These are phyloP conservation scores for Fusarium illudens DNA, from an alignment of 2,329 filamentous ascomycete genomes.

Conservation along the genomic window DNA sequence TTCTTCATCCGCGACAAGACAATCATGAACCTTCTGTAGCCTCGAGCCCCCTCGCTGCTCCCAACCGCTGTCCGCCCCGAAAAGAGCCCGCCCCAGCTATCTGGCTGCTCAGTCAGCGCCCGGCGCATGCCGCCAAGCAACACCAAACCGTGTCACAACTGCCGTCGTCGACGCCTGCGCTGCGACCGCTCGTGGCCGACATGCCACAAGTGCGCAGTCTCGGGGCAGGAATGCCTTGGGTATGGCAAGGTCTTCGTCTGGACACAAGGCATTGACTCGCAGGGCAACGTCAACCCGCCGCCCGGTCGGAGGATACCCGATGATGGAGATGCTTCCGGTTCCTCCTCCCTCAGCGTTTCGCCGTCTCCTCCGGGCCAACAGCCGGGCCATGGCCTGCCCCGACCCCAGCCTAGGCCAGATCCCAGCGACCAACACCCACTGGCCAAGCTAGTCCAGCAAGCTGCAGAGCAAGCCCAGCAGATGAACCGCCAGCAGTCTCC, in stretches of 20 bases:
- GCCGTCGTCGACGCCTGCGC: conserved; percentile 66
- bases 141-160: conserved; percentile 66
- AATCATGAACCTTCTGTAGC: conserved; percentile 37
- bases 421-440: conserved; percentile 35
- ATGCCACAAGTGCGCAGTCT: conserved; percentile 66
- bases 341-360: conserved; percentile 19
- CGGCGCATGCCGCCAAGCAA: conserved; percentile 49
- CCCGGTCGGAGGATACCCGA: conserved; percentile 35
- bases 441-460: conserved; percentile 26
- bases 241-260: conserved; percentile 69
- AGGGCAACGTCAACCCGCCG: conserved; percentile 55
- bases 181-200: conserved; percentile 68
- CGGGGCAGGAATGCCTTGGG: conserved; percentile 67
- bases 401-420: conserved; percentile 30
- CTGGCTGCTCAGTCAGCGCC: conserved; percentile 39
- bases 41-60: conserved; percentile 28
- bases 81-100: conserved; percentile 28
- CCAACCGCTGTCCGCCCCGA: conserved; percentile 26
- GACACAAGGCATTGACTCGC: conserved; percentile 61
- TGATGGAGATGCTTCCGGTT: conserved; percentile 24
- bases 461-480: conserved; percentile 27
- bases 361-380: conserved; percentile 1
- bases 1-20: not conserved
- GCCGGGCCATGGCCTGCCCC: conserved; percentile 9
- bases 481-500: conserved; percentile 14